Evolutionary conservation across 176 grass and related monocot genomes (phyloP), one percentile per base, ranked within the genome.

Genomic region (Oryza rufipogon): DNA sequence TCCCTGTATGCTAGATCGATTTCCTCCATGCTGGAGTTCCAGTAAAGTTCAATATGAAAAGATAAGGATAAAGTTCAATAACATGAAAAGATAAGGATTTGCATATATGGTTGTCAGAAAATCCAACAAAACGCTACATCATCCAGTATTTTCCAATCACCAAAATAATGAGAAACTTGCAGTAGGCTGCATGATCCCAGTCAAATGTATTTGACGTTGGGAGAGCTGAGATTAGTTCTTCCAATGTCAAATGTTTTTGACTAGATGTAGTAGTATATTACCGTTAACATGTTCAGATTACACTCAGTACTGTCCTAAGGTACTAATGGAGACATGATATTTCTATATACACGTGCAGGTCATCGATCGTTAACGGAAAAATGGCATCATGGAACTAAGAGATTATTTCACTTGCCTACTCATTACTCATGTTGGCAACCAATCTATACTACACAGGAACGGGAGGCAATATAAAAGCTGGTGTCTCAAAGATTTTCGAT

Each of bases 1-100:
- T 98, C 96, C 82, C 71, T 98, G 74, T 90, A 92, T 16, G 93
- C 96, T 67, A 83, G 15, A 75, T 98, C 88, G 80, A 98, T 95
- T 88, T 95, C 93, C 77, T 95, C 96, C 91, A 98, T 91, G 60
- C 96, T 95, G 83, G 56, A 88, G 34, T 75, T 79, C 64, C 84
- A 78, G 38, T 17, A 72, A 64, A 81, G 32, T 78, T 65, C 20
- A 58, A 61, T 9, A 41, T 74, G 67, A 71, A 65, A 16, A 68
- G 48, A 11, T 44, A 83, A 36, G 33, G 34, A 46, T 78, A 63
- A 78, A 78, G 13, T 66, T 65, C 44, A 45, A 49, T 15, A 66
- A 78, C 14, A 15, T 83, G 15, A 63, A 28, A 41, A 41, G 2
- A 3, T 32, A 51, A 63, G 3, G 20, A 8, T 1, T 63, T 33